Conservation (phyloP, 495 filamentous ascomycete genomes). For the Parathielavia appendiculata region DNA sequence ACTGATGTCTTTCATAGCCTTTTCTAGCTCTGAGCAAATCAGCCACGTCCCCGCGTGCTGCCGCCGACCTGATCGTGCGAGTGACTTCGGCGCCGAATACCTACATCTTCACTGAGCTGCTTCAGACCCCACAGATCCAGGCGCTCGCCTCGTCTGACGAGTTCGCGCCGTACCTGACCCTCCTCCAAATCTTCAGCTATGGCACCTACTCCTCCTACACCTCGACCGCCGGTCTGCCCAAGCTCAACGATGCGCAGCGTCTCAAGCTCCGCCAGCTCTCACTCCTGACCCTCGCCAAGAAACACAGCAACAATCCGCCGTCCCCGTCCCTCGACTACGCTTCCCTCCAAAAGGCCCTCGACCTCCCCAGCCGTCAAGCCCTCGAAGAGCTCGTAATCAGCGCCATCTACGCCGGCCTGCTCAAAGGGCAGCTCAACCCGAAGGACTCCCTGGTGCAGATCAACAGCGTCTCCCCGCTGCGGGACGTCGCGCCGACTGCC, state of each 20-base stretch:
- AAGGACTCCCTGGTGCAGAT: constrained; percentile 64
- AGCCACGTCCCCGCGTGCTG: constrained; percentile 74
- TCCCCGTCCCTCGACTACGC: constrained; percentile 58
- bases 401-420: constrained; percentile 78
- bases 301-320: constrained; percentile 37
- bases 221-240: constrained; percentile 52
- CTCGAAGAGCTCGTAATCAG: constrained; percentile 89
- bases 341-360: constrained; percentile 59
- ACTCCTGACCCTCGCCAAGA: constrained; percentile 67
- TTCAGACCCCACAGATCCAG: constrained; percentile 77
- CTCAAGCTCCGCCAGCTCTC: constrained; percentile 89
- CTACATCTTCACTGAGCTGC: constrained; percentile 91
- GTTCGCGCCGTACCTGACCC: constrained; percentile 51
- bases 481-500: constrained; percentile 67
- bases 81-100: constrained; percentile 84
- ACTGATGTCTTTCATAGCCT: constrained; percentile 46
- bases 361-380: constrained; percentile 58
- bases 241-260: constrained; percentile 64
- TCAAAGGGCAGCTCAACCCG: constrained; percentile 78
- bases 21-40: constrained; percentile 85
- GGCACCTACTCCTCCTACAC: constrained; percentile 77
- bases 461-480: constrained; percentile 72
- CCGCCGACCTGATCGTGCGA: constrained; percentile 79
- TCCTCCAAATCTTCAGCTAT: constrained; percentile 90
- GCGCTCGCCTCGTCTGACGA: constrained; percentile 52